A percentile compares a stretch with the other conserved stretches of the same genome.
Conservation (phyloP, 768 basidiomycete genomes). For the Tulasnella sp. region DNA sequence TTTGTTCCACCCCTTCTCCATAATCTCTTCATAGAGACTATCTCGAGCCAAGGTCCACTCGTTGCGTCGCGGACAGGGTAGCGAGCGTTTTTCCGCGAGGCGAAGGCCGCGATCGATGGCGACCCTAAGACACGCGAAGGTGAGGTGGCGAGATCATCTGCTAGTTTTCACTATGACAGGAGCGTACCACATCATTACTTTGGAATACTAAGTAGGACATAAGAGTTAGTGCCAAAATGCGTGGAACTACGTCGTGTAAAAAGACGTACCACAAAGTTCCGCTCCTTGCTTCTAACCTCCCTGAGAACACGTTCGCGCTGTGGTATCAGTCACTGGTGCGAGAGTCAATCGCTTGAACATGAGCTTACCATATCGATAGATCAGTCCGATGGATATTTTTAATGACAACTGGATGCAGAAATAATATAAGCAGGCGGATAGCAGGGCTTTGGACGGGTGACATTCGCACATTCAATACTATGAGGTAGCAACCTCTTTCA, state of each 20-base stretch:
- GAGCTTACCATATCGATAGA: conserved; percentile 50
- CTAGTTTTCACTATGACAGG: background rate
- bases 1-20: conserved; percentile 77
- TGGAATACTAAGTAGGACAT: too few species aligned
- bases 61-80: conserved; percentile 43
- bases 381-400: conserved; percentile 64
- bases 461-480: conserved; percentile 55
- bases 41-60: conserved; percentile 74
- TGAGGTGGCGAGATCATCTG: background rate
- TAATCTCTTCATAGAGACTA: conserved; percentile 83
- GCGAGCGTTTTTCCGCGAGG: conserved; percentile 86
- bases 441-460: too few species aligned
- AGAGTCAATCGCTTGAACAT: too few species aligned
- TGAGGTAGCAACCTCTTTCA: too few species aligned
- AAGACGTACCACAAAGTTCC: conserved; percentile 33
- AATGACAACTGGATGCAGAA: conserved; percentile 51
- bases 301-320: conserved; percentile 30
- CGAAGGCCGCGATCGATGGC: conserved; percentile 83
- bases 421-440: too few species aligned
- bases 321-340: background rate
- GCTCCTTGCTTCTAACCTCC: conserved; percentile 82
- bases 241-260: too few species aligned
- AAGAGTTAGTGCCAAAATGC: too few species aligned
- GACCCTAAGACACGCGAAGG: conserved; percentile 47
- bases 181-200: conserved; percentile 81